phyloP scores from a whole-genome alignment of 2,329 filamentous ascomycete genomes.

The Xylariales sp. region DNA sequence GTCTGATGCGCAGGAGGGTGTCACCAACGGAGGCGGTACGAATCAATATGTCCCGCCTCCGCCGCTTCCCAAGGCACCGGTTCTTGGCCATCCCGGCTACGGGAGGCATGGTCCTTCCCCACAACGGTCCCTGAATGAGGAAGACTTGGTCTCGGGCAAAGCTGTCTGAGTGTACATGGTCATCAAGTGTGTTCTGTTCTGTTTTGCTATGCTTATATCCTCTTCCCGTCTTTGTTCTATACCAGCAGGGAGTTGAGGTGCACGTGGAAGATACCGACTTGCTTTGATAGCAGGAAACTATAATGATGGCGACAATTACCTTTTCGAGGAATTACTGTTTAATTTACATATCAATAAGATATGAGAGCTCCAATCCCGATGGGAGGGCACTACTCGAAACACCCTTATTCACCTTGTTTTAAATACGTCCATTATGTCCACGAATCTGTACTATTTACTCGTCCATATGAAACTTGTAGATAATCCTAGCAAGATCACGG shows the following conservation, averaged over 20 bases:
- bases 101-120: slow-evolving; percentile 29
- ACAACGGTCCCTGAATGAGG: slow-evolving; percentile 1
- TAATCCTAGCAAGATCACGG: background rate
- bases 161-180: background rate
- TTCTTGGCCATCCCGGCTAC: slow-evolving; percentile 43
- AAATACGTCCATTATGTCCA: too few species aligned
- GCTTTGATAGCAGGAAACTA: background rate
- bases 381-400: slow-evolving; percentile 4
- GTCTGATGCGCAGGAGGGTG: slow-evolving; percentile 46
- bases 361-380: background rate
- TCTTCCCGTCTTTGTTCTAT: background rate
- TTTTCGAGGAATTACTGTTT: too few species aligned
- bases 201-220: background rate
- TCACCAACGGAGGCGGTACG: slow-evolving; percentile 27
- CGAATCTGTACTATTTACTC: background rate
- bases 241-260: slow-evolving; percentile 4
- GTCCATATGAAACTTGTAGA: background rate
- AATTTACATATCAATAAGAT: too few species aligned
- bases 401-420: too few species aligned
- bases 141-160: slow-evolving; percentile 2
- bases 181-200: background rate
- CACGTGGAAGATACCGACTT: background rate
- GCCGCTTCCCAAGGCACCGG: slow-evolving; percentile 30
- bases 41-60: slow-evolving; percentile 12
- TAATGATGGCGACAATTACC: too few species aligned